Base-by-base conservation (phyloP, 495 filamentous ascomycete genomes). In the Aspergillus bertholletiae region DNA sequence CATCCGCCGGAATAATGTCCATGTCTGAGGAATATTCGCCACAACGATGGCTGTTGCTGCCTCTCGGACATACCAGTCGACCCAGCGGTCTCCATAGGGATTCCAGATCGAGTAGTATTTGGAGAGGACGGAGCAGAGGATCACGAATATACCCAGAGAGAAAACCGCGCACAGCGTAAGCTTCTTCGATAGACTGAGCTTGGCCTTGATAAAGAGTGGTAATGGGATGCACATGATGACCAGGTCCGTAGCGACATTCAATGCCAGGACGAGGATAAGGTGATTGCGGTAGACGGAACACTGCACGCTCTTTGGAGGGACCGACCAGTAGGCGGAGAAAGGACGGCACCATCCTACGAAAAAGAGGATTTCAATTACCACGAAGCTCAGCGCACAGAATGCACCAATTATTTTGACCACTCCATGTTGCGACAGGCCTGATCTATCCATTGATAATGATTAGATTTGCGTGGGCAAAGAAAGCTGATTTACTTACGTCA, bases 11-110 rank as follows among this genome's bases (percentile, higher is more conserved):
- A 81, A 54, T 11, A 80, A 68, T 1, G 78, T 73, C 79, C 80
- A 84, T 44, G 71, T 72, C 57, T 80, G 79, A 7, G 82, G 82
- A 15, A 84, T 64, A 49, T 84, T 84, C 28, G 77, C 74, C 4
- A 83, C 77, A 44, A 81, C 69, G 11, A 84, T 67, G 0, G 82
- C 79, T 1, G 80, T 83, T 5, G 70, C 70, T 27, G 77, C 75
- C 70, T 85, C 81, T 22, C 82, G 77, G 23, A 74, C 64, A 60
- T 85, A 84, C 81, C 82, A 85, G 59, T 73, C 79, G 2, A 76
- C 73, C 78, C 81, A 84, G 15, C 71, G 57, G 17, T 62, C 53
- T n/a, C 73, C 72, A 55, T 76, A 81, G 2, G 79, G 78, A 7
- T 68, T 27, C 3, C 60, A 67, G 61, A 84, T 80, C 30, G 71